Evolutionary conservation across 1,139 yeast genomes (phyloP).

Genomic region (Debaryomycetaceae sp.): DNA sequence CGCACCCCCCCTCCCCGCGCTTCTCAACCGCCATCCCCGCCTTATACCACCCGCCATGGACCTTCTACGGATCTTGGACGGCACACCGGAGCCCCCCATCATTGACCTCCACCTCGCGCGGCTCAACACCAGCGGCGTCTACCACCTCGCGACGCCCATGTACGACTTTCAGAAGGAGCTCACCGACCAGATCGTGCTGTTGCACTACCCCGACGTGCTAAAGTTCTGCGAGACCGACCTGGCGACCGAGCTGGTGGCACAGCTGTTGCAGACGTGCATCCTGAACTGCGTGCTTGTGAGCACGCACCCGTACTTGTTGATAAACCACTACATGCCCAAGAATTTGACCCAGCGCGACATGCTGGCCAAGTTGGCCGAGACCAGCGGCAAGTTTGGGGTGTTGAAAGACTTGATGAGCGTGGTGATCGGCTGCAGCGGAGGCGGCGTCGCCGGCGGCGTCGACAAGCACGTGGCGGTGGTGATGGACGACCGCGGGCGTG

Average conservation of each 20-base stretch:
- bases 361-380: constrained; percentile 68
- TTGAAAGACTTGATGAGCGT: constrained; percentile 55
- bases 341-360: constrained; percentile 72
- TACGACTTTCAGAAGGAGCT: constrained; percentile 84
- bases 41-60: no score
- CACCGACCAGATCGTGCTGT: constrained; percentile 87
- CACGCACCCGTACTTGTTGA: constrained; percentile 82
- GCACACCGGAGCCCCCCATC: constrained; percentile 80
- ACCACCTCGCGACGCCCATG: constrained; percentile 81
- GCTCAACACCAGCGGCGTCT: constrained; percentile 56
- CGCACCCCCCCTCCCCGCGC: no score
- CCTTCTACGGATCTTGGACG: constrained; percentile 68
- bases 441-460: no score
- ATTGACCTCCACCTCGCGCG: constrained; percentile 46
- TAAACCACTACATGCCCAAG: constrained; percentile 84
- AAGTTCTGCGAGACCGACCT: constrained; percentile 74
- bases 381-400: constrained; percentile 82
- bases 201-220: constrained; percentile 86
- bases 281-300: constrained; percentile 74
- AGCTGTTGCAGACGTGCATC: constrained; percentile 69
- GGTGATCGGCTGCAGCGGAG: constrained; percentile 18
- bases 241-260: constrained; percentile 54
- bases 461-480: constrained; percentile 37
- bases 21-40: no score
- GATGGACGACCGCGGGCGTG: constrained; percentile 33